These are phyloP conservation scores for Nemania sp. DNA, from an alignment of 2,329 filamentous ascomycete genomes.

Conservation along the genomic window DNA sequence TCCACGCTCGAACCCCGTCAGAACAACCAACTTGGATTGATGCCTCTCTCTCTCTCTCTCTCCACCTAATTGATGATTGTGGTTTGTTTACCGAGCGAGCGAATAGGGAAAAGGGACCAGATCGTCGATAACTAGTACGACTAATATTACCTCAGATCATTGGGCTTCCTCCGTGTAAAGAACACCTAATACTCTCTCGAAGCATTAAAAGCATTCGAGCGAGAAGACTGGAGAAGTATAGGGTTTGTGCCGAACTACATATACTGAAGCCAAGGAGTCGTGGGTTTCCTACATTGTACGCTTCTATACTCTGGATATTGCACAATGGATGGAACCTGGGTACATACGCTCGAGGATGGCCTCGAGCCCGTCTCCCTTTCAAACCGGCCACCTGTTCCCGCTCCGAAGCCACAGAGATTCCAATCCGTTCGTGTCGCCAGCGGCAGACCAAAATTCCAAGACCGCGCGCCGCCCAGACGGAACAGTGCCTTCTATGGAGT, in stretches of 20 bases:
- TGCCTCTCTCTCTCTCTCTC: constrained; percentile 17
- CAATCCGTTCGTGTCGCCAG: constrained; percentile 35
- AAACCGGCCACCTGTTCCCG: constrained; percentile 29
- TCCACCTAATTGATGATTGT: constrained; percentile 10
- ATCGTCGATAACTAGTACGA: constrained; percentile 17
- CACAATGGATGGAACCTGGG: constrained; percentile 39
- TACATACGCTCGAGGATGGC: constrained; percentile 37
- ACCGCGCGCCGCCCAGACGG: constrained; percentile 26
- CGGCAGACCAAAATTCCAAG: constrained; percentile 26
- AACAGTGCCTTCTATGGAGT: constrained; percentile 34
- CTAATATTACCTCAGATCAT: background rate
- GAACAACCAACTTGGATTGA: constrained; percentile 1
- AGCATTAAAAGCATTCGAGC: constrained; percentile 2
- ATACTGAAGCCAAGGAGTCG: constrained; percentile 8
- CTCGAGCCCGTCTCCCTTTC: constrained; percentile 33
- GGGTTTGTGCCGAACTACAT: background rate
- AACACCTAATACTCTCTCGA: background rate
- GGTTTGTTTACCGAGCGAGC: constrained; percentile 6
- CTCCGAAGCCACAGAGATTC: constrained; percentile 39
- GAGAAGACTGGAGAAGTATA: background rate
- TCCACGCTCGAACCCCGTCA: constrained; percentile 10
- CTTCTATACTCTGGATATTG: background rate
- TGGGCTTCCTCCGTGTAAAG: constrained; percentile 5
- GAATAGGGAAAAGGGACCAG: constrained; percentile 17
- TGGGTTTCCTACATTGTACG: background rate